Conservation (phyloP, 805 yeast species). For the Metschnikowia anglica region DNA sequence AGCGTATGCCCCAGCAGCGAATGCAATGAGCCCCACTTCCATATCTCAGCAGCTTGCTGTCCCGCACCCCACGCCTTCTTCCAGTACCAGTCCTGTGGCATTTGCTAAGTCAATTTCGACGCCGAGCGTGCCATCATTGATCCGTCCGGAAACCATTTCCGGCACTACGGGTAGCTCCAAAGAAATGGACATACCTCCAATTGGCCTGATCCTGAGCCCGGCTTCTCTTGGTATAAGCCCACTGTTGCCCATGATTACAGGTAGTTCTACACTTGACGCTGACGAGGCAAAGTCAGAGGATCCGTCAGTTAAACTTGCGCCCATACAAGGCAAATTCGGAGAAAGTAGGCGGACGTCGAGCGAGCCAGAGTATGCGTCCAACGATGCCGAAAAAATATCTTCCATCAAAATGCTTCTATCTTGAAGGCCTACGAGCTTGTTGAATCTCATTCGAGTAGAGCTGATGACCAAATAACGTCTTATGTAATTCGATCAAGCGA, state of each 20-base stretch:
- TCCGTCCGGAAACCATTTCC: slow-evolving; percentile 1
- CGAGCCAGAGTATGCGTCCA: not conserved
- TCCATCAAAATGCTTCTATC: slow-evolving; percentile 20
- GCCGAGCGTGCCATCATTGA: slow-evolving; percentile 6
- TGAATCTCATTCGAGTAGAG: no score
- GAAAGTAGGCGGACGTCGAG: slow-evolving; percentile 2
- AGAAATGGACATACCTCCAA: not conserved
- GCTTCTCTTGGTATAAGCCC: slow-evolving; percentile 9
- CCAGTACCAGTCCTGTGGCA: slow-evolving; percentile 4
- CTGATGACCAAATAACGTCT: no score
- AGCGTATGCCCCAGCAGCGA: slow-evolving; percentile 1
- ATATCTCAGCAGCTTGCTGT: not conserved
- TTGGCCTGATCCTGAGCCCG: slow-evolving; percentile 6
- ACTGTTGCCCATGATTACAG: not conserved
- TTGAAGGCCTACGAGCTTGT: not conserved
- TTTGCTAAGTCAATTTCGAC: slow-evolving; percentile 1
- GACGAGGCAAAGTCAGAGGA: not conserved
- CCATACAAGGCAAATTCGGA: slow-evolving; percentile 7
- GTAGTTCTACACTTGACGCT: not conserved
- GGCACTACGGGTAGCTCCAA: not conserved
- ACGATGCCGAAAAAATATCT: slow-evolving; percentile 17
- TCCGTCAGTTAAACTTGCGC: slow-evolving; percentile 12
- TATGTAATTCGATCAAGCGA: no score
- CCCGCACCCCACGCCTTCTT: slow-evolving; percentile 2
- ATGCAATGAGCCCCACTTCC: not conserved